Percentiles rank a stretch among this genome's conserved stretches.
Evolutionary conservation across 306 rosid genomes (phyloP).

Genomic region (Corylus heterophylla): DNA sequence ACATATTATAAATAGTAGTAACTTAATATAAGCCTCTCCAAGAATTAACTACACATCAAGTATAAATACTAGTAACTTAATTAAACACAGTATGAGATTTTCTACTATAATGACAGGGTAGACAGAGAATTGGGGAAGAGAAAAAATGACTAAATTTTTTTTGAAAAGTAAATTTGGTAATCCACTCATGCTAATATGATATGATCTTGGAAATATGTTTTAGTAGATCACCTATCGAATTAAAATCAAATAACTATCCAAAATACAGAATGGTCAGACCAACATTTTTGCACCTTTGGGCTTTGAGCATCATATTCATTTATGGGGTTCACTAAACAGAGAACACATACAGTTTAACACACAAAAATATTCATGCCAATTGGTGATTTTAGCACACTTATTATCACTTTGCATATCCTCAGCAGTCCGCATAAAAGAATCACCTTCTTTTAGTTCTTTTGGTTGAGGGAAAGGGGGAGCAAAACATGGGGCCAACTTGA

Average conservation of each 20-base stretch:
- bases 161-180: neutral
- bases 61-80: too few species aligned
- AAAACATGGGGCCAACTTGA: neutral
- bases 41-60: neutral
- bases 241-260: neutral
- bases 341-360: neutral
- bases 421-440: too few species aligned
- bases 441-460: neutral
- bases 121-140: too few species aligned
- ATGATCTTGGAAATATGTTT: neutral
- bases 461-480: neutral
- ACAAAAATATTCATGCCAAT: neutral
- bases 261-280: neutral
- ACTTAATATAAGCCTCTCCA: neutral
- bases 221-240: too few species aligned
- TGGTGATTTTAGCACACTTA: neutral
- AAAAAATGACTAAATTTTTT: too few species aligned
- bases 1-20: neutral
- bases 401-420: too few species aligned
- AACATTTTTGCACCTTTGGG: neutral
- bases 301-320: neutral
- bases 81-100: too few species aligned
- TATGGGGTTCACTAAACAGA: neutral
- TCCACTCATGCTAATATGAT: neutral
- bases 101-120: too few species aligned